These are phyloP conservation scores for Wickerhamomyces bovis DNA, from an alignment of 805 yeast species.

Conservation along the genomic window DNA sequence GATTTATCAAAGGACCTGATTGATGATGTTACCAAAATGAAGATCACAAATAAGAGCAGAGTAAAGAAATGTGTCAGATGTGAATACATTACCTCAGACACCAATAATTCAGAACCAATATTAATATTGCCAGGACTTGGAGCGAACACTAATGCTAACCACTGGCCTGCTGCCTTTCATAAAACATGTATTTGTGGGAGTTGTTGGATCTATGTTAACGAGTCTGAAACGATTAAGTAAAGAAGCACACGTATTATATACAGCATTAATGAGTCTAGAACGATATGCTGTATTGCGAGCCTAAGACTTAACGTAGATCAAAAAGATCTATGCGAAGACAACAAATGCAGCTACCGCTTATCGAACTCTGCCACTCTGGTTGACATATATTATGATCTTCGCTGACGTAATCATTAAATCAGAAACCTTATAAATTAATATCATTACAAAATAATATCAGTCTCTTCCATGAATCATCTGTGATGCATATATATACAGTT, in stretches of 20 bases:
- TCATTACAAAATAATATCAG: no score
- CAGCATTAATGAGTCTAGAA: no score
- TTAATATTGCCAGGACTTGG: conserved; percentile 11
- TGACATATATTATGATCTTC: no score
- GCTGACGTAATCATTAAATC: no score
- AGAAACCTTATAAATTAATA: no score
- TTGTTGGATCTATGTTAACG: conserved; percentile 50
- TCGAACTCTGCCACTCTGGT: no score
- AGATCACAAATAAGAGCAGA: conserved; percentile 20
- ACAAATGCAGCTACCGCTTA: no score
- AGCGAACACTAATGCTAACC: conserved; percentile 26
- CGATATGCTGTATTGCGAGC: no score
- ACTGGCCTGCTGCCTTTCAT: conserved; percentile 63
- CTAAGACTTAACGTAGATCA: no score
- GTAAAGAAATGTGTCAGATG: conserved; percentile 48
- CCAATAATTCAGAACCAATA: conserved; percentile 27
- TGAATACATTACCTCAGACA: conserved; percentile 37
- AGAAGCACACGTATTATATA: neutral
- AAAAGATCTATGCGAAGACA: neutral
- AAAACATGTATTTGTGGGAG: conserved; percentile 77
- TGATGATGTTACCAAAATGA: conserved; percentile 26
- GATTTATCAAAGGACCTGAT: conserved; percentile 25
- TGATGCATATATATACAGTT: neutral
- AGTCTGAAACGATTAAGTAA: conserved; percentile 3
- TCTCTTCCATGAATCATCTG: neutral